A percentile compares a stretch with the other conserved stretches of the same genome.
Evolutionary conservation across 2,329 filamentous ascomycete genomes (phyloP).

Genomic region (Colletotrichum sp.): DNA sequence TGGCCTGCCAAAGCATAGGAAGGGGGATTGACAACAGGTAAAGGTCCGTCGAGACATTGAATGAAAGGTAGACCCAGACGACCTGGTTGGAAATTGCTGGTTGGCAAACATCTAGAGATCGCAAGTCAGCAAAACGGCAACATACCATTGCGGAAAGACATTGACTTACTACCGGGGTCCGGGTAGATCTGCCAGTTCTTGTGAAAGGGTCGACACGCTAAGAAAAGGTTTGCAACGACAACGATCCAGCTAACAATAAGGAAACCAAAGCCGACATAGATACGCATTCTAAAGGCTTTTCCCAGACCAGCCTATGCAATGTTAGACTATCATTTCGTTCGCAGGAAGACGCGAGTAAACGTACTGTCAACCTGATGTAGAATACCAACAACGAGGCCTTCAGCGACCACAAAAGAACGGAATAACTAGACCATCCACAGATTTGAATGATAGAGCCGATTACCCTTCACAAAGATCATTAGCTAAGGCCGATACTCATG

Average conservation of each 20-base stretch:
- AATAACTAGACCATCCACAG: constrained; percentile 59
- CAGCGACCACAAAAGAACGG: constrained; percentile 54
- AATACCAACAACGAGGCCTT: constrained; percentile 61
- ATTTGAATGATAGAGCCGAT: constrained; percentile 59
- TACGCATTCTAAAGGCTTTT: constrained; percentile 42
- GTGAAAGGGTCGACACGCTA: constrained; percentile 56
- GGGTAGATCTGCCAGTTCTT: constrained; percentile 65
- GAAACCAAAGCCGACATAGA: constrained; percentile 55
- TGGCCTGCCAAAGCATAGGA: constrained; percentile 19
- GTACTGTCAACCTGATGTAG: constrained; percentile 37
- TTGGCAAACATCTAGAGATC: constrained; percentile 8
- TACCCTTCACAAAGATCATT: constrained; percentile 36
- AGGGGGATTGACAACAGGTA: constrained; percentile 21
- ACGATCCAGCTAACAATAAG: constrained; percentile 53
- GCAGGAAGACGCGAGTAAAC: not conserved
- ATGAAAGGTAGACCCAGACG: constrained; percentile 16
- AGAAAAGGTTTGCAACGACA: constrained; percentile 54
- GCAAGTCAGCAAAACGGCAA: not conserved
- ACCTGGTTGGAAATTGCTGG: constrained; percentile 18
- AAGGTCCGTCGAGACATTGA: constrained; percentile 21
- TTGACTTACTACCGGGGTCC: constrained; percentile 55
- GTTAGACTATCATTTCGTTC: not conserved
- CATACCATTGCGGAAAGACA: not conserved
- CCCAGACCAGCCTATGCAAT: constrained; percentile 37
- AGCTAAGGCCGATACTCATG: not conserved